Evolutionary conservation across 495 filamentous ascomycete genomes (phyloP).

Genomic region (Hypoxylon fuscum): DNA sequence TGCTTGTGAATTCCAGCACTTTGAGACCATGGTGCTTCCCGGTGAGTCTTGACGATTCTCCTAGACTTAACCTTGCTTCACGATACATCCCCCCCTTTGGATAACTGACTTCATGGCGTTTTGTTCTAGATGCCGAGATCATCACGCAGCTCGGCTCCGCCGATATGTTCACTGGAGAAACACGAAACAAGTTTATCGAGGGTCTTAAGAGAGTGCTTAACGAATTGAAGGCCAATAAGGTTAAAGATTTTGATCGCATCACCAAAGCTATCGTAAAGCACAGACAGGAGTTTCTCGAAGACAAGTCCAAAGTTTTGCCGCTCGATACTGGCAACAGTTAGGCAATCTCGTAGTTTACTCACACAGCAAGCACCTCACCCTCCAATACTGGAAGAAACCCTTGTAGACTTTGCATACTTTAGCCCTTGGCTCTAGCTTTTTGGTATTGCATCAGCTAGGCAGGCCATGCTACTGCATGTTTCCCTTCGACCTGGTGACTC

Average conservation of each 20-base stretch:
- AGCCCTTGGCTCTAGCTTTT: background rate
- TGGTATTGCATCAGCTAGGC: conserved; percentile 19
- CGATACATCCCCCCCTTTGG: conserved; percentile 49
- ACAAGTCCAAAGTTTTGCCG: conserved; percentile 60
- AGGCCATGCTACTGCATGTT: conserved; percentile 16
- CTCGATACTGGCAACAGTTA: conserved; percentile 45
- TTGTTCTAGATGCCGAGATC: conserved; percentile 83
- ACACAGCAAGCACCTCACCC: conserved; percentile 31
- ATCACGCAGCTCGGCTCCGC: conserved; percentile 81
- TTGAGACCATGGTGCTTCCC: conserved; percentile 74
- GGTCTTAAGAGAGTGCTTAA: conserved; percentile 81
- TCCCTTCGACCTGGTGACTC: conserved; percentile 13
- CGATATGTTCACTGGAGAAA: conserved; percentile 74
- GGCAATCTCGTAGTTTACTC: conserved; percentile 45
- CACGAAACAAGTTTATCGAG: conserved; percentile 74
- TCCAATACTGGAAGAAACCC: conserved; percentile 18
- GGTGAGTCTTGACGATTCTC: conserved; percentile 70
- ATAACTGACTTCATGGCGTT: conserved; percentile 68
- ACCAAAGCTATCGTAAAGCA: conserved; percentile 83
- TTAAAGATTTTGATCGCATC: conserved; percentile 83
- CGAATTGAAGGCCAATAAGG: conserved; percentile 74
- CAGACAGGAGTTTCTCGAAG: conserved; percentile 66
- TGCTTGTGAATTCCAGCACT: conserved; percentile 80
- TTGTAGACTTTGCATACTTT: conserved; percentile 34
- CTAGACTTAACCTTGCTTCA: conserved; percentile 34